phyloP scores from a whole-genome alignment of 1,139 yeast species.

The Kurtzmaniella quercitrusa region DNA sequence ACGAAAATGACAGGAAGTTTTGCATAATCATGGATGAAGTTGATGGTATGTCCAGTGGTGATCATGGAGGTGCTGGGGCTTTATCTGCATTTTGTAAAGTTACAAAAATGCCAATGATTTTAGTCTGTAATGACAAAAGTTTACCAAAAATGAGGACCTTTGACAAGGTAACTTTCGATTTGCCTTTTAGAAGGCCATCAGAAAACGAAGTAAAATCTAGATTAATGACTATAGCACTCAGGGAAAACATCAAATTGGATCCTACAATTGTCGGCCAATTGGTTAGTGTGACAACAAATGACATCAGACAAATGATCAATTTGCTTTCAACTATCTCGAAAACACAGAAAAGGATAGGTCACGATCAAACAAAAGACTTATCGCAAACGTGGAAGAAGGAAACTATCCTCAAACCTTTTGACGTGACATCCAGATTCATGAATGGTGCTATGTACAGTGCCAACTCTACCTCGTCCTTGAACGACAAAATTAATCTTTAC shows the following conservation, averaged over 20 bases:
- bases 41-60: conserved; percentile 99
- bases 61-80: conserved; percentile 97
- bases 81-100: conserved; percentile 82
- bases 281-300: conserved; percentile 82
- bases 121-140: conserved; percentile 90
- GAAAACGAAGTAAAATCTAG: conserved; percentile 79
- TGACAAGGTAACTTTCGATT: conserved; percentile 77
- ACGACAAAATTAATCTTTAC: conserved; percentile 83
- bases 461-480: conserved; percentile 52
- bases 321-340: conserved; percentile 79
- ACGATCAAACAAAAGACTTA: conserved; percentile 46
- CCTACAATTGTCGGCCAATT: conserved; percentile 79
- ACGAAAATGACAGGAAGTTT: conserved; percentile 45
- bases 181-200: conserved; percentile 86
- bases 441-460: conserved; percentile 59
- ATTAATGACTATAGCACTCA: conserved; percentile 83
- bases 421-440: conserved; percentile 70
- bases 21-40: conserved; percentile 97
- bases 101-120: conserved; percentile 84
- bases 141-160: conserved; percentile 96
- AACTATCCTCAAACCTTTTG: conserved; percentile 88
- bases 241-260: conserved; percentile 79
- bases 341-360: conserved; percentile 60
- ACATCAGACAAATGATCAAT: conserved; percentile 92
- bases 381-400: conserved; percentile 83